Percentiles rank a stretch among this genome's conserved stretches.
Conservation (phyloP, 768 basidiomycete genomes). For the Myochromella boudieri region DNA sequence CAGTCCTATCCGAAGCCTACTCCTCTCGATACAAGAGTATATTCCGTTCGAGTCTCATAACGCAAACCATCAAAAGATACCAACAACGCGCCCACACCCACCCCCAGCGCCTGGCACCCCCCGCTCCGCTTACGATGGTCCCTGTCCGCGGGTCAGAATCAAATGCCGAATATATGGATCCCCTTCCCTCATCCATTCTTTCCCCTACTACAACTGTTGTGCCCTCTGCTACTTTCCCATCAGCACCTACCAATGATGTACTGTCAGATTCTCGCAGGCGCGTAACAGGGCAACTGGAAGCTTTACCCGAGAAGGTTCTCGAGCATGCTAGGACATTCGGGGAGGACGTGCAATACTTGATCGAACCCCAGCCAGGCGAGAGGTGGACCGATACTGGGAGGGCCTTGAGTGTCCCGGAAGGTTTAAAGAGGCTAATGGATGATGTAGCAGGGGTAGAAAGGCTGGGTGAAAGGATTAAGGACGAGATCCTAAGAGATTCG, state of each 20-base stretch:
- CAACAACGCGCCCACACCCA: conserved; percentile 13
- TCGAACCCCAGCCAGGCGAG: conserved; percentile 19
- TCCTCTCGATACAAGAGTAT: conserved; percentile 62
- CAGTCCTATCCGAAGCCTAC: conserved; percentile 68
- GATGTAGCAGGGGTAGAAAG: conserved; percentile 33
- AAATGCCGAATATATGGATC: conserved; percentile 7
- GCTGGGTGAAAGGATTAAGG: conserved; percentile 28
- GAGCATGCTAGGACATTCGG: conserved; percentile 28
- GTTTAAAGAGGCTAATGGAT: conserved; percentile 29
- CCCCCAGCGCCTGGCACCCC: neutral
- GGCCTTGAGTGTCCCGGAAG: conserved; percentile 31
- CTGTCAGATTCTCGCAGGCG: conserved; percentile 19
- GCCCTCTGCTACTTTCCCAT: neutral
- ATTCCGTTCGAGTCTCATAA: conserved; percentile 45
- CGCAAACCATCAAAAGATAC: conserved; percentile 46
- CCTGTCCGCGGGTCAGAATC: conserved; percentile 2
- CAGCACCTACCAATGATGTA: conserved; percentile 9
- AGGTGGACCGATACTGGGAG: conserved; percentile 12
- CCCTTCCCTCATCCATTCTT: neutral
- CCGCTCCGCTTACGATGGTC: neutral
- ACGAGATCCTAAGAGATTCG: conserved; percentile 31
- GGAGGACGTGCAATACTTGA: conserved; percentile 32
- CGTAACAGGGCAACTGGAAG: conserved; percentile 26
- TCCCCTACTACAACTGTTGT: neutral
- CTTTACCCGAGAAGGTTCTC: conserved; percentile 31